phyloP scores from a whole-genome alignment of 768 basidiomycete species.

The Amanita subjunquillea region DNA sequence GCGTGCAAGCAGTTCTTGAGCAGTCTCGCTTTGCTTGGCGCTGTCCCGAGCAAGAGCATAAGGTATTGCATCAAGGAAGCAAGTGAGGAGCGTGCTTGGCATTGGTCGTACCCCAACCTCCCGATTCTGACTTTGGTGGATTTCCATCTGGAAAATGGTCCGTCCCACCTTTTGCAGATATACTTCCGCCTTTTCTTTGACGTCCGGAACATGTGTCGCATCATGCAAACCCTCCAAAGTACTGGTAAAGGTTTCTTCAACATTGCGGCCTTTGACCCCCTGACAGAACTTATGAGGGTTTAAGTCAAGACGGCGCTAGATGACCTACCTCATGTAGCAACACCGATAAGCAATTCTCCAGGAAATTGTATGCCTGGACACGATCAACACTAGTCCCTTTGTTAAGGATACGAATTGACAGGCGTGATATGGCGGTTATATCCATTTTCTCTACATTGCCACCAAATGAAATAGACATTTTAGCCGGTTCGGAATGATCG shows the following conservation, averaged over 20 bases:
- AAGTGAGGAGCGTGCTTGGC: constrained; percentile 48
- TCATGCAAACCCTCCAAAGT: constrained; percentile 74
- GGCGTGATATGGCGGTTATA: constrained; percentile 49
- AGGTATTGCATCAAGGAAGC: constrained; percentile 75
- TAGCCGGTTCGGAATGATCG: constrained; percentile 60
- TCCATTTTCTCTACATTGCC: constrained; percentile 56
- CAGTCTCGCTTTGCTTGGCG: constrained; percentile 46
- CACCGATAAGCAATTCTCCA: constrained; percentile 64
- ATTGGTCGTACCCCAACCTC: constrained; percentile 42
- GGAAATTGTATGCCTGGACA: constrained; percentile 49
- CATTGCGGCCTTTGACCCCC: constrained; percentile 65
- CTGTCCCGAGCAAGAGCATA: constrained; percentile 64
- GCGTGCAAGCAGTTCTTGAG: constrained; percentile 46
- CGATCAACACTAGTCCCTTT: constrained; percentile 42
- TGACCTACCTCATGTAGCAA: constrained; percentile 63
- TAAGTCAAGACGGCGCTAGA: neutral
- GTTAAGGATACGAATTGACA: constrained; percentile 56
- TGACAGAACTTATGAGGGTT: constrained; percentile 18
- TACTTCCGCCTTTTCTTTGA: constrained; percentile 56
- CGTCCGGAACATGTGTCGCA: constrained; percentile 57
- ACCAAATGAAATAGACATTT: constrained; percentile 63
- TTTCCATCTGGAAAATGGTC: constrained; percentile 66
- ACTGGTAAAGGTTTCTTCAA: constrained; percentile 61
- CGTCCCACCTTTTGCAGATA: constrained; percentile 63
- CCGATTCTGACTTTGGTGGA: constrained; percentile 46